Evolutionary conservation across 1,139 yeast genomes (phyloP).

Genomic region (Candida anutae): DNA sequence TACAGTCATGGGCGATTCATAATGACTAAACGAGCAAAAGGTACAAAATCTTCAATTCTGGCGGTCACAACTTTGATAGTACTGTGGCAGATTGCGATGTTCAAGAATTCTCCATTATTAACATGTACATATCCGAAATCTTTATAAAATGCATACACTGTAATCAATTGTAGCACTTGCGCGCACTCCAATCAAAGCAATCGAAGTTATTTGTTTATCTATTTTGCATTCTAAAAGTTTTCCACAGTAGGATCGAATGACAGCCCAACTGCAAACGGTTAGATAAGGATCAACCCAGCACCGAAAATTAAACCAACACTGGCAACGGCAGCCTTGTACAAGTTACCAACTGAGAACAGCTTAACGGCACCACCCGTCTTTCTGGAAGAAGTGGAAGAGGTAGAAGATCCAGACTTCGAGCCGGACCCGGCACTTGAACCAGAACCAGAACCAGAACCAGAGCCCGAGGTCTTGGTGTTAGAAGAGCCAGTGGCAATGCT

Average conservation of each 20-base stretch:
- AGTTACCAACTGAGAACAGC: conserved; percentile 10
- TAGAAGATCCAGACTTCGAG: conserved; percentile 3
- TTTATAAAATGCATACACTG: too few species aligned
- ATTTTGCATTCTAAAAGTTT: too few species aligned
- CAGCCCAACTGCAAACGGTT: conserved; percentile 2
- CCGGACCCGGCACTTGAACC: conserved; percentile 6
- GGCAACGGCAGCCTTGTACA: conserved; percentile 14
- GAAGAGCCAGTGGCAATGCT: conserved; percentile 8
- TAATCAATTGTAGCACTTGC: too few species aligned
- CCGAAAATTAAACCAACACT: conserved; percentile 13
- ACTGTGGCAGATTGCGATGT: too few species aligned
- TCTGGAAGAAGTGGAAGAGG: conserved; percentile 7
- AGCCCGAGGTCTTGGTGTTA: conserved; percentile 2
- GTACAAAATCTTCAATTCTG: too few species aligned
- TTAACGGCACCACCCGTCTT: conserved; percentile 9
- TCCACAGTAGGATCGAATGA: too few species aligned
- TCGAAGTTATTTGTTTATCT: too few species aligned
- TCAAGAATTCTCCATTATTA: too few species aligned
- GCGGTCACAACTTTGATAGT: too few species aligned
- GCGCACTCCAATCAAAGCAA: too few species aligned
- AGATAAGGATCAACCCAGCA: conserved; percentile 9
- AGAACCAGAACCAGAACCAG: conserved; percentile 4
- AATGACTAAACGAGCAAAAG: too few species aligned
- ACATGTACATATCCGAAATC: too few species aligned
- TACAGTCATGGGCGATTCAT: conserved; percentile 42